Evolutionary conservation across 495 filamentous ascomycete genomes (phyloP), one percentile per base, ranked within the genome.

Genomic region (Podospora tetraspora): DNA sequence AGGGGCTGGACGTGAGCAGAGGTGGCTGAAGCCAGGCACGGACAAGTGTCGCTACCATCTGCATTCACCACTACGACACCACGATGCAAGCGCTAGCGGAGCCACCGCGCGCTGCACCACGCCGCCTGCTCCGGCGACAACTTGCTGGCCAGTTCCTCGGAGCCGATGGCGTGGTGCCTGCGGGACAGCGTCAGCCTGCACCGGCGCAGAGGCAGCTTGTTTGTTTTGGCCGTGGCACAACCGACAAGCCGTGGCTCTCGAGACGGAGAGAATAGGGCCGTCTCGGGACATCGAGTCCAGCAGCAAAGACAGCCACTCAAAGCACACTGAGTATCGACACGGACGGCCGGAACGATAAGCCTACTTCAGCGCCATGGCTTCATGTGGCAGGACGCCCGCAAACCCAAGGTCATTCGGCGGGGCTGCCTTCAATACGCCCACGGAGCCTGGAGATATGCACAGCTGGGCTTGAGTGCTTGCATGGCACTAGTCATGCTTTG

Each of bases 381-480:
- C 37, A 19, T 43, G 13, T 43, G 13, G 13, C 13, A 43, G 16
- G 37, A 52, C 43, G 16, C 43, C 43, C 43, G 43, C 43, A 52
- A 52, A 52, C 43, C 43, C 16, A 52, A 52, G 43, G 16, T 43
- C 34, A 43, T 43, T 43, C 34, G 13, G 32, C 32, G 32, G 11
- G 32, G 16, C 32, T 37, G 32, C 32, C 32, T 2, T 13, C 32
- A 37, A 13, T 13, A 37, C 32, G 32, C 32, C 32, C 22, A 22
- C 57, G 25, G 16, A 60, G 58, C n/a, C 23, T 27, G 23, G 25
- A 60, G 24, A 29, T 60, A 59, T 56, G 57, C 27, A 27, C 63
- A 24, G 43, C 29, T 27, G 30, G 66, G 62, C 56, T 74, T 24
- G 66, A 74, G 73, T 74, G 73, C 71, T 74, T 73, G 73, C 73